A percentile compares a stretch with the other conserved stretches of the same genome.
phyloP scores from a whole-genome alignment of 208 protist genomes.

The Leishmania lainsoni region DNA sequence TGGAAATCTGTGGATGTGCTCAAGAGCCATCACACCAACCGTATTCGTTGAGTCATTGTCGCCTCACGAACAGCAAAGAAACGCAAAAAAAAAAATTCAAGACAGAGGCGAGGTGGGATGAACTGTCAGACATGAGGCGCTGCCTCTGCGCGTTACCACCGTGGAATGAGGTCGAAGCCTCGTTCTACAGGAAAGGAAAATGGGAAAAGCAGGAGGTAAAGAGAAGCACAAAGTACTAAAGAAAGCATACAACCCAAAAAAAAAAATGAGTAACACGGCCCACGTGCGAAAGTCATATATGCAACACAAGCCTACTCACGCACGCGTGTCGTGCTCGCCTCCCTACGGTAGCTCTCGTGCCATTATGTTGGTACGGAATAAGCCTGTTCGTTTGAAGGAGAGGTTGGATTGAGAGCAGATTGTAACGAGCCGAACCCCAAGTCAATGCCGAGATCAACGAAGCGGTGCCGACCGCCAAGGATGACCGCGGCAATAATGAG shows the following conservation, averaged over 20 bases:
- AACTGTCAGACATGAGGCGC: background rate
- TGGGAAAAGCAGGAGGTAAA: background rate
- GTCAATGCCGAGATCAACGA: constrained; percentile 82
- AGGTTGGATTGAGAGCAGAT: constrained; percentile 16
- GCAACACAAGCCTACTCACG: background rate
- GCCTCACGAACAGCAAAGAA: background rate
- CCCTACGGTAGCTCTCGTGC: background rate
- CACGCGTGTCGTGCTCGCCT: background rate
- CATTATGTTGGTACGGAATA: background rate
- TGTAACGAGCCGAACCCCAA: constrained; percentile 60
- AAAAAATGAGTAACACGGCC: background rate
- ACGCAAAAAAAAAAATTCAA: background rate
- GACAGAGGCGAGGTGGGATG: background rate
- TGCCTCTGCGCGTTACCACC: background rate
- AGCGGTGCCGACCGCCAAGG: constrained; percentile 75
- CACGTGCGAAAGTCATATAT: background rate
- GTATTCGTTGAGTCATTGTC: background rate
- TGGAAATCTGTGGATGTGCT: background rate
- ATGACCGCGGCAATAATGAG: constrained; percentile 64
- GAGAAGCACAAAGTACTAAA: background rate
- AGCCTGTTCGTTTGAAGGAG: background rate
- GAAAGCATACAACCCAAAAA: background rate
- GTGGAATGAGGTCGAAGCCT: background rate
- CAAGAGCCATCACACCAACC: background rate
- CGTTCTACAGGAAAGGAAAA: background rate